A percentile compares a stretch with the other conserved stretches of the same genome.
Conservation (phyloP, 257 asterid species). For the Penstemon davidsonii region DNA sequence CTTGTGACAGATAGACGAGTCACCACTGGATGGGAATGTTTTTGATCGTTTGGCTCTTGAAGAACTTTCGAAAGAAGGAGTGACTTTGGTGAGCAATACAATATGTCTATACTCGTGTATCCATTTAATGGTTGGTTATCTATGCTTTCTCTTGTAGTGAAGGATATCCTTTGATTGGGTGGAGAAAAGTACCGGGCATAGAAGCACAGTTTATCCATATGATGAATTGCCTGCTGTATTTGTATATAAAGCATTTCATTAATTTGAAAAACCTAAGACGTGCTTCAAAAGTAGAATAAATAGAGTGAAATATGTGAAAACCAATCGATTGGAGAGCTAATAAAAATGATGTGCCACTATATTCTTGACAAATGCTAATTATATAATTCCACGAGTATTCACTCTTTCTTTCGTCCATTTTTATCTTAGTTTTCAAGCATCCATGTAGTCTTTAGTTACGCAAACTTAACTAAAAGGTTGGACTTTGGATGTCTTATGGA, state of each 20-base stretch:
- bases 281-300: neutral
- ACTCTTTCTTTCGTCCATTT: neutral
- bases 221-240: neutral
- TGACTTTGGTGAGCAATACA: slow-evolving; percentile 75
- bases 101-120: slow-evolving; percentile 21
- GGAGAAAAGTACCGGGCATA: slow-evolving; percentile 4
- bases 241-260: neutral
- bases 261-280: neutral
- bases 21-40: slow-evolving; percentile 88
- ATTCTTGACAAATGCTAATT: neutral
- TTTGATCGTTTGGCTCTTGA: slow-evolving; percentile 92
- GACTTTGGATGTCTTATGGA: slow-evolving; percentile 1
- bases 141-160: neutral
- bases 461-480: neutral
- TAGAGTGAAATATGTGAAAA: neutral
- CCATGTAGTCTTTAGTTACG: neutral
- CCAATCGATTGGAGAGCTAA: neutral
- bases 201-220: neutral
- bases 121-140: neutral
- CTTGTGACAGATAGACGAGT: slow-evolving; percentile 82
- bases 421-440: neutral
- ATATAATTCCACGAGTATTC: neutral
- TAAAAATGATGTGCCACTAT: too few relatives aligned
- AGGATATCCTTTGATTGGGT: neutral
- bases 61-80: slow-evolving; percentile 99